Base-by-base conservation (phyloP, 2,329 filamentous ascomycete species). In the Colletotrichum karsti region DNA sequence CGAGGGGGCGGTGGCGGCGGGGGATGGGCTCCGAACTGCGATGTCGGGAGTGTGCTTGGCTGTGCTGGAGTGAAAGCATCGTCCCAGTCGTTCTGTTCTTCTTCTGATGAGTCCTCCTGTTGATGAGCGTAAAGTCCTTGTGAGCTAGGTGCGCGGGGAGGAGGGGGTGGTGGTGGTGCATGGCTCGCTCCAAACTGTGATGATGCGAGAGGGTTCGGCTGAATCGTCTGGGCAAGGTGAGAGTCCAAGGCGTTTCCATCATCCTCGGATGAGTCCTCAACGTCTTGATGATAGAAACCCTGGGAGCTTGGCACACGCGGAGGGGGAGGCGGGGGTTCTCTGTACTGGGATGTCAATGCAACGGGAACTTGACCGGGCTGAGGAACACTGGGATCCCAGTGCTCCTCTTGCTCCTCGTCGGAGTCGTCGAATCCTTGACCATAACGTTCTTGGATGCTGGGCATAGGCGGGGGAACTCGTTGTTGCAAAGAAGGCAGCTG, bases 401-500 rank as follows among this genome's bases (percentile, higher is more conserved):
- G 37, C 22, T 55, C 39, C 13, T 55, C 48, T 30, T 58, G 20
- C 2, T 66, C 63, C 8, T 57, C 51, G 9, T 57, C 63, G 8
- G 50, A 56, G 33, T 50, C 42, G 9, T 57, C 64, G 1, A 64
- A 39, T 5, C 24, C 53, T 7, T 46, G 64, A 3, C 39, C 30
- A 7, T 63, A 58, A 15, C 60, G 37, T n/a, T 67, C 64, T 7
- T 53, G 51, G 12, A 67, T 67, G 53, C 64, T 67, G 15, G 64
- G 64, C 44, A 67, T 39, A 2, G 44, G 30, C 5, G 53, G 44
- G 7, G 46, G 30, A 12, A 30, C 18, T 22, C 60, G 26, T 4
- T 30, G 53, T 22, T 64, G 53, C 2, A 42, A 22, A 8, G 33
- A 15, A 9, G 64, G 60, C 18, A 67, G 53, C 2, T 64, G 64